Evolutionary conservation across 164 flowering plant species (phyloP).

Genomic region (Warburgia ugandensis): DNA sequence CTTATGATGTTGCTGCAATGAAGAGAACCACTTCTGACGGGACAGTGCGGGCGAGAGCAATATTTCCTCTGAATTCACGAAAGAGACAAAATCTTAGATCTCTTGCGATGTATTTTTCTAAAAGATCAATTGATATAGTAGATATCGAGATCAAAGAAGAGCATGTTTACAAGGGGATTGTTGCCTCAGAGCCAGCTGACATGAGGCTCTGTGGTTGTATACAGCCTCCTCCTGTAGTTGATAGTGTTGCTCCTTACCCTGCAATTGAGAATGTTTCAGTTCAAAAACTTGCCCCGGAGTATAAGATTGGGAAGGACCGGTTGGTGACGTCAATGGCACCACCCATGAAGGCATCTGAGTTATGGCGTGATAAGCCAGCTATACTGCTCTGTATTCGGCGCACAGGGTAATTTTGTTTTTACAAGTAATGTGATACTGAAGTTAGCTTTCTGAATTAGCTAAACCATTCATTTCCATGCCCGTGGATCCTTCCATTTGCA

Average conservation of each 20-base stretch:
- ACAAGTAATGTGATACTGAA: too few species aligned
- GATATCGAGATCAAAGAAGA: conserved; percentile 49
- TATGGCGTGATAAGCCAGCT: conserved; percentile 69
- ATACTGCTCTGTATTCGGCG: conserved; percentile 60
- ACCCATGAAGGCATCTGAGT: conserved; percentile 66
- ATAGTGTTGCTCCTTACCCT: conserved; percentile 53
- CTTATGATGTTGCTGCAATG: conserved; percentile 20
- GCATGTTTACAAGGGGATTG: conserved; percentile 55
- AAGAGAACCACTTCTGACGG: conserved; percentile 20
- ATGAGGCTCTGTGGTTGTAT: conserved; percentile 53
- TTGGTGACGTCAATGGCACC: conserved; percentile 59
- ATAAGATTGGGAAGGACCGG: conserved; percentile 58
- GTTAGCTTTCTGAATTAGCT: too few species aligned
- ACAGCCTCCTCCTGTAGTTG: conserved; percentile 40
- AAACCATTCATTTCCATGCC: too few species aligned
- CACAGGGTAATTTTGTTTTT: conserved; percentile 49
- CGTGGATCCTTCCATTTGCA: too few species aligned
- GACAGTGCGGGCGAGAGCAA: conserved; percentile 17
- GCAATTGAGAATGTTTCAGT: conserved; percentile 47
- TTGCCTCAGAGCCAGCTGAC: conserved; percentile 50
- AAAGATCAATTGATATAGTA: conserved; percentile 26
- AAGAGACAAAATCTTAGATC: conserved; percentile 19
- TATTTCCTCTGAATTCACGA: conserved; percentile 20
- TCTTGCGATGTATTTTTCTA: conserved; percentile 12
- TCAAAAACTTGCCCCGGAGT: conserved; percentile 63